A percentile compares a stretch with the other conserved stretches of the same genome.
phyloP scores from a whole-genome alignment of 192 early-diverging fungal species.

The Globomyces pollinis-pini region DNA sequence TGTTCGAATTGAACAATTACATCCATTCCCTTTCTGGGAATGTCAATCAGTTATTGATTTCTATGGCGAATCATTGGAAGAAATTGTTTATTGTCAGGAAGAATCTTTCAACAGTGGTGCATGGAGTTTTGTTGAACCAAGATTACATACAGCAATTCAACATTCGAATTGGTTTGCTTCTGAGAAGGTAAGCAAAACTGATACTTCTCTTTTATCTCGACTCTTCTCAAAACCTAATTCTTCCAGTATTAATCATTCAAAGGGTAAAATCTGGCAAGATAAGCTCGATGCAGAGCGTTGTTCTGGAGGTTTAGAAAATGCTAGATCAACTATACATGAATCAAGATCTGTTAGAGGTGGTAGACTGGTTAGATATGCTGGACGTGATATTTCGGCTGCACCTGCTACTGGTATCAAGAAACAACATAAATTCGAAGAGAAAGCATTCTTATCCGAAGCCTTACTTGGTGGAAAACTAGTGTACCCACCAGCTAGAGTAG shows the following conservation, averaged over 20 bases:
- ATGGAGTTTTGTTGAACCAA: conserved; percentile 81
- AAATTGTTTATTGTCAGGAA: conserved; percentile 92
- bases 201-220: too few species aligned
- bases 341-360: conserved; percentile 35
- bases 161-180: conserved; percentile 61
- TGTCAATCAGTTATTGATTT: conserved; percentile 77
- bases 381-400: conserved; percentile 75
- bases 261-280: conserved; percentile 30
- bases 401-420: conserved; percentile 26
- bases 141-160: conserved; percentile 73
- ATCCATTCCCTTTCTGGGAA: conserved; percentile 92
- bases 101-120: conserved; percentile 91
- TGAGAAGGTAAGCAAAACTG: conserved; percentile 46
- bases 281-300: conserved; percentile 16
- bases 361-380: conserved; percentile 60
- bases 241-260: conserved; percentile 8
- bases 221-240: neutral
- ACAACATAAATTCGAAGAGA: conserved; percentile 41
- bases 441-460: conserved; percentile 43
- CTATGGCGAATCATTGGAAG: conserved; percentile 72
- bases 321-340: conserved; percentile 15
- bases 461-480: conserved; percentile 39
- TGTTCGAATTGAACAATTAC: conserved; percentile 89
- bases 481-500: conserved; percentile 26
- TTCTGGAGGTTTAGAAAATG: conserved; percentile 42